Base-by-base conservation (phyloP, 345 rosid species). In the Linum lewisii region DNA sequence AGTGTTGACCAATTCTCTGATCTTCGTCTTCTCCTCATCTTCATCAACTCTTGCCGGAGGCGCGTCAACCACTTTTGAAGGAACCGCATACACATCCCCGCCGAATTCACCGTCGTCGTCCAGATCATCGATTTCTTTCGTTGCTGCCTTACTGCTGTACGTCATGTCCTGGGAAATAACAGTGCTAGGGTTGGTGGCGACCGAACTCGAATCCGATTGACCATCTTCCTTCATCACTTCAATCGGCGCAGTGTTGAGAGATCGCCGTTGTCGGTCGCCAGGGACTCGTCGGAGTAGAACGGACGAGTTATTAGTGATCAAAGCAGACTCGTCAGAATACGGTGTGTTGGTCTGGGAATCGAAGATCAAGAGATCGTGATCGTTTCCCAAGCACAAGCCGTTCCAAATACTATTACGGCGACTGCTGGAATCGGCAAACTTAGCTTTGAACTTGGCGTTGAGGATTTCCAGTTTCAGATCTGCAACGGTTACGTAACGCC, bases 91-190 rank as follows among this genome's bases (percentile, higher is more conserved):
- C 22, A 57, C 60, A 57, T 57, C 60, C 18, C 44, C 60, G 1
- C 60, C 60, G 15, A 57, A 57, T 5, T 57, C 60, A 57, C 16
- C 59, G 24, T 26, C 60, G 34, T 23, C 18, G 7, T 57, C 44
- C 3, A 32, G 14, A 55, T 22, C 38, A 8, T 55, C 59, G 18
- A 16, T 23, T 25, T 11, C 59, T 8, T 29, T 3, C 4, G 34
- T 29, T 29, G 34, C 34, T 29, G 34, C 34, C 34, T 29, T 29
- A 24, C 32, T 6, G 20, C 8, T 51, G 11, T n/a, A n/a, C n/a
- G 24, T 22, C 22, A 13, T 18, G 23, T 1, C 19, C 9, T 16
- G 19, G 5, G 54, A 51, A 51, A 8, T 7, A 47, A 15, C 51
- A 15, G 51, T 47, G 47, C 18, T 11, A 16, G 47, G 4, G 15